Conservation (phyloP, 345 rosid genomes). For the Syzygium aromaticum region DNA sequence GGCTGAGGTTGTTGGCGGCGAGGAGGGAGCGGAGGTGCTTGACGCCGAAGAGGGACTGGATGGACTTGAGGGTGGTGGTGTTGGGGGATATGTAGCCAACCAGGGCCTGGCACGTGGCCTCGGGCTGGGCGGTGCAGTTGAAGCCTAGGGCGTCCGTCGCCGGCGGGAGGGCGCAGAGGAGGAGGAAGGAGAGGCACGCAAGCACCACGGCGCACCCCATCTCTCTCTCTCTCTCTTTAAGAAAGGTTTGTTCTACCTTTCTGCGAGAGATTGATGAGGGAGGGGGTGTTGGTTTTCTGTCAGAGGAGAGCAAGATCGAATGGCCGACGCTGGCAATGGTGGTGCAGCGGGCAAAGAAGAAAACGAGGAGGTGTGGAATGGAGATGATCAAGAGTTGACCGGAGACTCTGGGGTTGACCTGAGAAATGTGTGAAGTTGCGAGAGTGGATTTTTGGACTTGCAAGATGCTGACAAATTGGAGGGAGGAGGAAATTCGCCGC, state of each 20-base stretch:
- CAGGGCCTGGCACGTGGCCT: conserved; percentile 25
- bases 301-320: not conserved
- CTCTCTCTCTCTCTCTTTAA: not conserved
- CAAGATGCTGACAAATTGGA: not conserved
- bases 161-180: not conserved
- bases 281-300: not conserved
- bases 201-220: not conserved
- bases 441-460: not conserved
- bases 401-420: not conserved
- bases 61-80: conserved; percentile 30
- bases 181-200: not conserved
- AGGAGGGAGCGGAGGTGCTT: conserved; percentile 28
- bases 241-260: not conserved
- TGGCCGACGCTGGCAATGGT: not conserved
- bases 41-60: conserved; percentile 44
- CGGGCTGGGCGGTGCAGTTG: conserved; percentile 22
- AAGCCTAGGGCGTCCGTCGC: conserved; percentile 15
- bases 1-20: conserved; percentile 46
- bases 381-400: not conserved
- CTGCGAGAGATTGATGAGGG: not conserved
- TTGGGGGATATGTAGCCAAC: conserved; percentile 45
- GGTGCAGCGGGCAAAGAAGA: not conserved
- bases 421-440: not conserved
- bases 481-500: not conserved
- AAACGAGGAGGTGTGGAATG: not conserved